A percentile compares a stretch with the other conserved stretches of the same genome.
Evolutionary conservation across 805 yeast genomes (phyloP).

Genomic region (Candida manassasensis): DNA sequence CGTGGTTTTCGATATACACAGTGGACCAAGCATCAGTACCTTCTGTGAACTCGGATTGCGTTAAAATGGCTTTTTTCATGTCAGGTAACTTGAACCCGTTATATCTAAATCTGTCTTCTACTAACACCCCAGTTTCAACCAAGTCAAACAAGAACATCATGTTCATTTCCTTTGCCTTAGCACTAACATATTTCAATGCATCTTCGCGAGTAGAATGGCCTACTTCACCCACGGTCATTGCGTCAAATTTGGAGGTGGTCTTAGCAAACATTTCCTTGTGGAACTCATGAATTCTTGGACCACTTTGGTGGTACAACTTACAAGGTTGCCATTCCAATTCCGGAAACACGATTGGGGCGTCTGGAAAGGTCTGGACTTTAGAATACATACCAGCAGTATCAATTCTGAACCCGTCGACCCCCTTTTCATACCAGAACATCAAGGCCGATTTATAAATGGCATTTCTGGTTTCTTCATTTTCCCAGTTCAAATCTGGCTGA

Average conservation of each 20-base stretch:
- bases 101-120: conserved; percentile 31
- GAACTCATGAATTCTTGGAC: conserved; percentile 56
- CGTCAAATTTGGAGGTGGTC: conserved; percentile 43
- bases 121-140: conserved; percentile 34
- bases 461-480: conserved; percentile 35
- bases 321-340: conserved; percentile 39
- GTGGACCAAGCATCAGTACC: conserved; percentile 56
- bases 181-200: conserved; percentile 40
- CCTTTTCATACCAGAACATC: conserved; percentile 51
- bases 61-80: conserved; percentile 36
- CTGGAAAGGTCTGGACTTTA: conserved; percentile 41
- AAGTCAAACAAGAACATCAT: conserved; percentile 33
- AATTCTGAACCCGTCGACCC: conserved; percentile 57
- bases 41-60: conserved; percentile 35
- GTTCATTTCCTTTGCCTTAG: conserved; percentile 31
- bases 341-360: conserved; percentile 45
- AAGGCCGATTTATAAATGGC: conserved; percentile 45
- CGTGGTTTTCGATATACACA: conserved; percentile 53
- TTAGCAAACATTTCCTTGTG: conserved; percentile 46
- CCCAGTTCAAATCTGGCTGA: conserved; percentile 65
- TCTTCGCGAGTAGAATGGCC: conserved; percentile 40
- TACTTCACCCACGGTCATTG: conserved; percentile 56
- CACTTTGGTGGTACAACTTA: conserved; percentile 30
- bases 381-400: conserved; percentile 53
- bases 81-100: conserved; percentile 31